Percentiles rank a stretch among this genome's conserved stretches.
Evolutionary conservation across 2,329 filamentous ascomycete species (phyloP).

Genomic region (Neopestalotiopsis clavispora): DNA sequence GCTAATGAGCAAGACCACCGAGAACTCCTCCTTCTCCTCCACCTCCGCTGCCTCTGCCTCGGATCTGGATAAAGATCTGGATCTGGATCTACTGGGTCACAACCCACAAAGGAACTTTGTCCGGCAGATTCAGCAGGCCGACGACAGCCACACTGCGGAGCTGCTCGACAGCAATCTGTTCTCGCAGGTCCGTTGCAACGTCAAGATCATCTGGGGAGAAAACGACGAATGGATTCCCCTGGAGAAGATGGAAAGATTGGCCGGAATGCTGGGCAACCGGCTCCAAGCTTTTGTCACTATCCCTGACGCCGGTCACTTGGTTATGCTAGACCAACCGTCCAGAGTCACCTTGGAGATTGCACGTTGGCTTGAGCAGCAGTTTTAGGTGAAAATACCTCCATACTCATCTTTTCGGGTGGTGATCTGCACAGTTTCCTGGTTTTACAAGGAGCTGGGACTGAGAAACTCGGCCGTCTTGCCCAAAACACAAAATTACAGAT

Average conservation of each 20-base stretch:
- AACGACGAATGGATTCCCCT: conserved; percentile 6
- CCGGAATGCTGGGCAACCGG: not conserved
- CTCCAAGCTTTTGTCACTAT: not conserved
- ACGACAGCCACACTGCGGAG: conserved; percentile 12
- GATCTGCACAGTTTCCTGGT: not conserved
- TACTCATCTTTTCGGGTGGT: not conserved
- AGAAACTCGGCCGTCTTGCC: no score
- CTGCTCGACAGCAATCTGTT: conserved; percentile 5
- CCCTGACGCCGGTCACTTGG: conserved; percentile 7
- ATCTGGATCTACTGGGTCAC: not conserved
- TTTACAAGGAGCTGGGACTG: no score
- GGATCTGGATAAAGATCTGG: no score
- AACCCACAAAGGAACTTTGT: conserved; percentile 10
- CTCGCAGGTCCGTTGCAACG: not conserved
- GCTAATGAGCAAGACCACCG: not conserved
- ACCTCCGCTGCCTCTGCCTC: not conserved
- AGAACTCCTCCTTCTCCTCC: no score
- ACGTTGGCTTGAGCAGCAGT: conserved; percentile 8
- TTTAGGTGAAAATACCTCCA: not conserved
- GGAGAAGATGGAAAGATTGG: conserved; percentile 6
- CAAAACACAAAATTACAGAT: no score
- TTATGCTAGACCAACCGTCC: conserved; percentile 13
- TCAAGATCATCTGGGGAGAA: conserved; percentile 15
- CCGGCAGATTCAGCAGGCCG: conserved; percentile 7
- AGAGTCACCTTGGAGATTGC: conserved; percentile 10